Evolutionary conservation across 495 filamentous ascomycete genomes (phyloP).

Genomic region (Xylaria flabelliformis): DNA sequence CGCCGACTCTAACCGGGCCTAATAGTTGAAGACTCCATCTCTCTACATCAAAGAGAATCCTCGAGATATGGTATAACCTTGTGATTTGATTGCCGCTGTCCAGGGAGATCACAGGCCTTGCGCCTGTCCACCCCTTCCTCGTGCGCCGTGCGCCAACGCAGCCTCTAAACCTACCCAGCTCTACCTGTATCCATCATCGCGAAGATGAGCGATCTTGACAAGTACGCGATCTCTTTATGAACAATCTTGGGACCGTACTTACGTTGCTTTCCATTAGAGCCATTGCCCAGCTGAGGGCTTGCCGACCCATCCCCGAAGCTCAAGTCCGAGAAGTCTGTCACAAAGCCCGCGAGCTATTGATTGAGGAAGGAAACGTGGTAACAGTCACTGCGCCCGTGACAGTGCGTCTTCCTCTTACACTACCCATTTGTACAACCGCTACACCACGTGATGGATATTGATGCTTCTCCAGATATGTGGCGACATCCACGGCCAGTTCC

Average conservation of each 20-base stretch:
- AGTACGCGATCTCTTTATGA: constrained; percentile 55
- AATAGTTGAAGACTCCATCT: not conserved
- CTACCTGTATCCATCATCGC: constrained; percentile 4
- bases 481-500: constrained; percentile 98
- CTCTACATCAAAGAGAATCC: not conserved
- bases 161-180: not conserved
- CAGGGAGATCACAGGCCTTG: constrained; percentile 9
- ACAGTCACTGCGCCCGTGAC: constrained; percentile 95
- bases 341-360: constrained; percentile 94
- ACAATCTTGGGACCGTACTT: constrained; percentile 17
- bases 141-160: constrained; percentile 21
- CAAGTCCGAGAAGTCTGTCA: constrained; percentile 97
- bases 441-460: constrained; percentile 12
- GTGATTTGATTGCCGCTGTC: not conserved
- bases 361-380: constrained; percentile 98
- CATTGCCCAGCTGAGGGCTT: constrained; percentile 91
- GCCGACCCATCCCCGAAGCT: constrained; percentile 92
- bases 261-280: constrained; percentile 61
- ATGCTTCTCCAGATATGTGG: constrained; percentile 77
- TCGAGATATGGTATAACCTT: constrained; percentile 17
- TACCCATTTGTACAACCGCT: not conserved
- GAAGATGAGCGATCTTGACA: constrained; percentile 86
- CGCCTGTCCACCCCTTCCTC: constrained; percentile 1
- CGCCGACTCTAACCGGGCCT: not conserved
- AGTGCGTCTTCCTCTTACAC: constrained; percentile 45